These are phyloP conservation scores for Alternaria sp. DNA, from an alignment of 2,329 filamentous ascomycete genomes.

Conservation along the genomic window DNA sequence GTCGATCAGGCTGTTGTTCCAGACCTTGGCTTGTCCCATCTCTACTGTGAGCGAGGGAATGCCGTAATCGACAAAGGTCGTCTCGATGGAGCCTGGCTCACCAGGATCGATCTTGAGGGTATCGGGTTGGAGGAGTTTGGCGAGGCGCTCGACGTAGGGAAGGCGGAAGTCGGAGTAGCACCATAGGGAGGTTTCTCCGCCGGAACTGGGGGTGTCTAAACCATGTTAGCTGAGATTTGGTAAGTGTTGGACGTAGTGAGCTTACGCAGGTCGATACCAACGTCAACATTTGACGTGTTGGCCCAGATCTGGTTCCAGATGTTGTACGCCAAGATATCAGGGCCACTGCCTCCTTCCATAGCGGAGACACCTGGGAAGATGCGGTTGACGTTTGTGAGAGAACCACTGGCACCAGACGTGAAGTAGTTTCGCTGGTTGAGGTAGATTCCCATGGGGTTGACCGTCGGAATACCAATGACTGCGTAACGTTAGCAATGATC, in stretches of 20 bases:
- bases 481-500: slow-evolving; percentile 10
- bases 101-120: slow-evolving; percentile 50
- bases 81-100: slow-evolving; percentile 49
- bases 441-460: slow-evolving; percentile 50
- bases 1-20: slow-evolving; percentile 46
- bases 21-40: slow-evolving; percentile 48
- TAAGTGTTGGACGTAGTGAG: background rate
- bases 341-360: slow-evolving; percentile 32
- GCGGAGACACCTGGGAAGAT: slow-evolving; percentile 40
- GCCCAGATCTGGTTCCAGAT: slow-evolving; percentile 50
- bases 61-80: slow-evolving; percentile 44
- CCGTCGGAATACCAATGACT: slow-evolving; percentile 49
- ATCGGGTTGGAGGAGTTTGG: slow-evolving; percentile 49
- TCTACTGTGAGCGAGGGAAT: slow-evolving; percentile 49
- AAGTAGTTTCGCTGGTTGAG: slow-evolving; percentile 50
- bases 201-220: slow-evolving; percentile 45
- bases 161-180: slow-evolving; percentile 49
- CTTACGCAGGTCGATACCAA: slow-evolving; percentile 46
- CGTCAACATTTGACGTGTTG: slow-evolving; percentile 47
- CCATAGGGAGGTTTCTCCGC: slow-evolving; percentile 48
- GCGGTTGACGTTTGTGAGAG: slow-evolving; percentile 46
- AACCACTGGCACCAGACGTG: slow-evolving; percentile 36
- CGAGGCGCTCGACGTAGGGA: slow-evolving; percentile 47
- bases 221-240: background rate
- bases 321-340: slow-evolving; percentile 40